phyloP scores from a whole-genome alignment of 2,329 filamentous ascomycete genomes.

The Lecanosticta acicola region DNA sequence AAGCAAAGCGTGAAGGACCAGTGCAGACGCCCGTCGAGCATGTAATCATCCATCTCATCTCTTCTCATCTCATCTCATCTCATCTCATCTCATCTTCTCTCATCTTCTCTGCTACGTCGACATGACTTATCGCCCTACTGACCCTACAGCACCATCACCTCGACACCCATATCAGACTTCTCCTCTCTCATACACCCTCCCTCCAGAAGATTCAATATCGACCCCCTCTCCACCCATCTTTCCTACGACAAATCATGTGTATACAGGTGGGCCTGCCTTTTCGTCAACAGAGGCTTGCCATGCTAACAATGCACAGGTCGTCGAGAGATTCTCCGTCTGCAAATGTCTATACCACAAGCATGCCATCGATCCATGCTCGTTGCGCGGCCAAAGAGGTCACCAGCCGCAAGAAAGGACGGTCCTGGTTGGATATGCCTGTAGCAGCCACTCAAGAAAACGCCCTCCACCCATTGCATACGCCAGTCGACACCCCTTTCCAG shows the following conservation, averaged over 20 bases:
- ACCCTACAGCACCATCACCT: not conserved
- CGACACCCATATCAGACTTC: not conserved
- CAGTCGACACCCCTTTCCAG: slow-evolving; percentile 11
- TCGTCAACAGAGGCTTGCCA: not conserved
- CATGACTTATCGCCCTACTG: slow-evolving; percentile 3
- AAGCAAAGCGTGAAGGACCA: too few relatives aligned
- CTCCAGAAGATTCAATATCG: too few relatives aligned
- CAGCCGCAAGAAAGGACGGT: slow-evolving; percentile 67
- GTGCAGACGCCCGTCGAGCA: not conserved
- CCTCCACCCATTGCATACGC: slow-evolving; percentile 5
- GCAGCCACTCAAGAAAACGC: slow-evolving; percentile 17
- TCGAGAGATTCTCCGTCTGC: slow-evolving; percentile 82
- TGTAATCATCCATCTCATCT: not conserved
- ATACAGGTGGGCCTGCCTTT: slow-evolving; percentile 39
- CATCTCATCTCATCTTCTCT: not conserved
- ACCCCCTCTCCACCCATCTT: too few relatives aligned
- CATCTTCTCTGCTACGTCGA: not conserved
- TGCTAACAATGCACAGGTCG: slow-evolving; percentile 49
- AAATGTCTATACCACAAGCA: slow-evolving; percentile 84
- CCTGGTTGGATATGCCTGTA: slow-evolving; percentile 75
- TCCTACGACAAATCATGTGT: slow-evolving; percentile 61
- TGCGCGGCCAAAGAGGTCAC: slow-evolving; percentile 70
- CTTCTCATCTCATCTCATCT: not conserved
- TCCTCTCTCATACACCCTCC: too few relatives aligned
- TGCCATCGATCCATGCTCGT: slow-evolving; percentile 73